A percentile compares a stretch with the other conserved stretches of the same genome.
phyloP scores from a whole-genome alignment of 225 moss, liverwort and hornwort species.

The Pseudoscleropodium purum region DNA sequence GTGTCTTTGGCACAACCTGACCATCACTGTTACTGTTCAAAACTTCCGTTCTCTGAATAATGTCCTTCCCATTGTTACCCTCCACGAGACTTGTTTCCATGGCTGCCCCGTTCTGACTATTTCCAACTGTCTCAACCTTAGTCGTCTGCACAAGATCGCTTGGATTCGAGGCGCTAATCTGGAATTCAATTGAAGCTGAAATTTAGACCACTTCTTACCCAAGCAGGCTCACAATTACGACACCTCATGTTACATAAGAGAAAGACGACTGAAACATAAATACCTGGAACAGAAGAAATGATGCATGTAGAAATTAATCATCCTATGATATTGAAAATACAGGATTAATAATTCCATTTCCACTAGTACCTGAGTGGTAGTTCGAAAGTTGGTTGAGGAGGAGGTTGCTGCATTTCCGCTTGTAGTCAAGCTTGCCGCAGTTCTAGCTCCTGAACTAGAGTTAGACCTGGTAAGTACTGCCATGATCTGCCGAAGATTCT shows the following conservation, averaged over 20 bases:
- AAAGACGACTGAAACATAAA: neutral
- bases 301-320: neutral
- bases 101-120: conserved; percentile 31
- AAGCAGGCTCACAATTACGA: neutral
- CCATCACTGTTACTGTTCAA: neutral
- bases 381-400: conserved; percentile 21
- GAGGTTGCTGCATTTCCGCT: neutral
- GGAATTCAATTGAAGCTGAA: neutral
- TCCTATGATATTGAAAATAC: neutral
- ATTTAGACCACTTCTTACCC: neutral
- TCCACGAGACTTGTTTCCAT: conserved; percentile 7
- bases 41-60: conserved; percentile 23
- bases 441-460: conserved; percentile 1
- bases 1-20: neutral
- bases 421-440: conserved; percentile 3
- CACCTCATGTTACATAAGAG: neutral
- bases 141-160: conserved; percentile 24
- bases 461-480: conserved; percentile 28
- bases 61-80: conserved; percentile 4
- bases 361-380: conserved; percentile 20
- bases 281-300: neutral
- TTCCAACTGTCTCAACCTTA: conserved; percentile 6
- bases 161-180: conserved; percentile 26
- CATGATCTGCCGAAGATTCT: conserved; percentile 67
- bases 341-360: neutral